Conservation (phyloP, 257 asterid species). For the Solanum sejunctum region DNA sequence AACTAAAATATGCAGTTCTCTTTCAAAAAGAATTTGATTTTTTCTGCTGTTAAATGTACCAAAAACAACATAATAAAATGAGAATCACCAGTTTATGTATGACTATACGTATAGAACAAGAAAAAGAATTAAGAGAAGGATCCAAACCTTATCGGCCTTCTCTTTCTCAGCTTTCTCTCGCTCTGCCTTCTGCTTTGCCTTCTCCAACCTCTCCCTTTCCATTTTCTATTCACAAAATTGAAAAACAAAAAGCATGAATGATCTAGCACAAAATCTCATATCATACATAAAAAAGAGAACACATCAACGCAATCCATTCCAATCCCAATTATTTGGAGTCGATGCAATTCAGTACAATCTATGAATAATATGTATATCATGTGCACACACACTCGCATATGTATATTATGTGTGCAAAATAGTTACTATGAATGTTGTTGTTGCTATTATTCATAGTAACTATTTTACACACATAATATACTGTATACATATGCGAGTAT, state of each 20-base stretch:
- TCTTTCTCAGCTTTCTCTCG: constrained; percentile 49
- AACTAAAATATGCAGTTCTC: neutral
- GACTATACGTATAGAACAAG: neutral
- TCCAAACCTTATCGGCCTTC: constrained; percentile 45
- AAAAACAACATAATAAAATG: neutral
- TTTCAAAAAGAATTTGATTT: neutral
- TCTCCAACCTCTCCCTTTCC: constrained; percentile 81
- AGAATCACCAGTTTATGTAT: neutral
- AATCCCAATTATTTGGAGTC: neutral
- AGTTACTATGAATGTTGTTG: neutral
- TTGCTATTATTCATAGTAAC: neutral
- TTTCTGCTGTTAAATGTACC: neutral
- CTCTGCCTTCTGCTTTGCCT: constrained; percentile 55
- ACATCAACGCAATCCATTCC: neutral
- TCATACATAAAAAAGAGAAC: neutral
- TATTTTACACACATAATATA: neutral
- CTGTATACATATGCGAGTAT: neutral
- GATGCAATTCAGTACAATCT: neutral
- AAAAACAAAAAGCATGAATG: neutral
- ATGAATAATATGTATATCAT: neutral
- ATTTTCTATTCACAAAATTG: constrained; percentile 34
- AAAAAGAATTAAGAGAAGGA: neutral
- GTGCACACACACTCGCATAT: neutral
- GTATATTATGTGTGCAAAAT: neutral
- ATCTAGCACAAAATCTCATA: neutral